These are phyloP conservation scores for Aspergillus saccharolyticus DNA, from an alignment of 495 filamentous ascomycete species.

Conservation along the genomic window DNA sequence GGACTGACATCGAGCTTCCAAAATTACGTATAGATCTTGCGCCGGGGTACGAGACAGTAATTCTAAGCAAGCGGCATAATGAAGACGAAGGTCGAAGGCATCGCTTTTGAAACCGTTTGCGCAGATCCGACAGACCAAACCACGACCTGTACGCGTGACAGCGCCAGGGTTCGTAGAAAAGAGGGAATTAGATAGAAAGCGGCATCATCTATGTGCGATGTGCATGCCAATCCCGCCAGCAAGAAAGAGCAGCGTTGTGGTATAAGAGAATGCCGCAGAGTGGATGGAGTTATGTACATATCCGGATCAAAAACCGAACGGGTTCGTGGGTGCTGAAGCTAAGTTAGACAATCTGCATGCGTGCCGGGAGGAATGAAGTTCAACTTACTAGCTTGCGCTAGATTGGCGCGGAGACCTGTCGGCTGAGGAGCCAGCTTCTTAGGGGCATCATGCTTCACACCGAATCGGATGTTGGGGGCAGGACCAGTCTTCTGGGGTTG, in stretches of 20 bases:
- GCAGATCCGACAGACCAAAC: slow-evolving; percentile 5
- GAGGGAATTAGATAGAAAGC: slow-evolving; percentile 3
- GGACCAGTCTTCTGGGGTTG: slow-evolving; percentile 89
- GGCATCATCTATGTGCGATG: slow-evolving; percentile 8
- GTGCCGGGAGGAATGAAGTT: background rate
- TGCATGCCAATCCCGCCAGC: slow-evolving; percentile 15
- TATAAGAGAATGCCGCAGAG: slow-evolving; percentile 21
- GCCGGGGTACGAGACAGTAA: slow-evolving; percentile 1
- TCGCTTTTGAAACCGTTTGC: slow-evolving; percentile 8
- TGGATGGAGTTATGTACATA: slow-evolving; percentile 21
- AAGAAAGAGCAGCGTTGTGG: slow-evolving; percentile 16
- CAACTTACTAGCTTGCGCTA: slow-evolving; percentile 89
- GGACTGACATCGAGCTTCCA: background rate
- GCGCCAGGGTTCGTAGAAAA: slow-evolving; percentile 12
- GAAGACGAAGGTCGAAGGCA: slow-evolving; percentile 6
- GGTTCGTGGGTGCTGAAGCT: slow-evolving; percentile 74
- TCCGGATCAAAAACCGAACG: slow-evolving; percentile 73
- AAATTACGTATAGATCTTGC: slow-evolving; percentile 10
- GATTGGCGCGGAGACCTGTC: slow-evolving; percentile 84
- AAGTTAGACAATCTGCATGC: background rate
- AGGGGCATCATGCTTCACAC: slow-evolving; percentile 57
- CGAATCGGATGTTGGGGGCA: slow-evolving; percentile 85
- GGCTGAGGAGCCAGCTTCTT: slow-evolving; percentile 84
- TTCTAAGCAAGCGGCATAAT: slow-evolving; percentile 20
- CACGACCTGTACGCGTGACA: slow-evolving; percentile 18